Base-by-base conservation (phyloP, 202 grass and related monocot genomes). In the Saccharum hybrid region DNA sequence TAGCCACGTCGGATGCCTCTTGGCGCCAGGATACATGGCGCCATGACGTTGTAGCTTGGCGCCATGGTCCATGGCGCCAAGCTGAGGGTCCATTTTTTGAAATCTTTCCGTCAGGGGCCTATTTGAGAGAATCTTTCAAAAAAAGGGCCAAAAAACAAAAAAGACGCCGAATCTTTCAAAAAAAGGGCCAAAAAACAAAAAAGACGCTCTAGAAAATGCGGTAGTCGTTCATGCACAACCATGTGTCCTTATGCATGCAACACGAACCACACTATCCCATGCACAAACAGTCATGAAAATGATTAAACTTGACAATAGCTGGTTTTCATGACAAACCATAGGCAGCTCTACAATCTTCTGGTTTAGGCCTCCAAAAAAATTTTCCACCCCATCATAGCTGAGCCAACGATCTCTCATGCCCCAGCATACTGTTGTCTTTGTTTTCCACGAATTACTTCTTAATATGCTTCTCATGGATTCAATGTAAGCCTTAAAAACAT, bases 401-500 rank as follows among this genome's bases (percentile, higher is more conserved):
- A 98, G 89, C 96, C 93, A 98, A 82, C 88, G 89, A 86, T 98
- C 96, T 89, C 93, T 95, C 89, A 94, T 82, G 34, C 93, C 89
- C 96, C 96, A 98, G 81, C 96, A 98, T 71, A 98, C 82, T 43
- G 88, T 96, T 26, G 93, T 98, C 7, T 75, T 82, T 36, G 86
- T 90, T 88, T 95, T 90, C 96, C 93, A 98, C 11, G 91, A 88
- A 71, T 92, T 83, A 79, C 86, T 92, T 3, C 65, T n/a, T 76
- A 98, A 69, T 89, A 90, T 81, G 52, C 63, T 93, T 77, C 89
- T 98, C 89, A 92, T 98, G 16, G 85, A 88, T 88, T 92, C 87
- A 72, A 96, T 86, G 82, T 90, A 98, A 71, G 39, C 78, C 96
- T 98, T 18, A 61, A 71, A 84, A 64, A 78, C 37, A 68, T 34